Evolutionary conservation across 306 rosid genomes (phyloP).

Genomic region (Cucumis cinereus): DNA sequence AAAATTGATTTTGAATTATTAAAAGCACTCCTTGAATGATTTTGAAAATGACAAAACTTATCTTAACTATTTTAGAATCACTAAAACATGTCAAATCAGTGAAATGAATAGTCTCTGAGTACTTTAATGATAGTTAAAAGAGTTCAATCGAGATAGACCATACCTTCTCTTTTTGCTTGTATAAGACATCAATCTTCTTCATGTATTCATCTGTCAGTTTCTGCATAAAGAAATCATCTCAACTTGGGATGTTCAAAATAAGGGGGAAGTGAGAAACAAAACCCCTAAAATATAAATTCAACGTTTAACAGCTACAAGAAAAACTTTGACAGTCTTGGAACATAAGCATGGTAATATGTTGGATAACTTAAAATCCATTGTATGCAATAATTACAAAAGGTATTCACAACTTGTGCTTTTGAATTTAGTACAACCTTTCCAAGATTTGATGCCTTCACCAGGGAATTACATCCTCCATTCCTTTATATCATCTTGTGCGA

Average conservation of each 20-base stretch:
- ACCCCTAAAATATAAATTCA: not conserved
- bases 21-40: too few species aligned
- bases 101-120: not conserved
- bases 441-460: not conserved
- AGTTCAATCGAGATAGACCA: not conserved
- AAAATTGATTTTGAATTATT: too few species aligned
- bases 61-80: too few species aligned
- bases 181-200: slow-evolving; percentile 66
- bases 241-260: not conserved
- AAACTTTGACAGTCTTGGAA: not conserved
- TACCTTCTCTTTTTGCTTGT: slow-evolving; percentile 93
- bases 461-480: not conserved
- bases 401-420: not conserved
- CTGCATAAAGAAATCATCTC: slow-evolving; percentile 28
- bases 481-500: not conserved
- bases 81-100: not conserved
- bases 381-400: not conserved
- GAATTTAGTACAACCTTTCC: not conserved
- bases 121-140: not conserved
- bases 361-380: not conserved
- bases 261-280: not conserved
- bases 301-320: not conserved
- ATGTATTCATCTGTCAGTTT: slow-evolving; percentile 77
- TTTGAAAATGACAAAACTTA: too few species aligned
- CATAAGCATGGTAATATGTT: not conserved